These are phyloP conservation scores for Coniochaeta ligniaria DNA, from an alignment of 2,329 filamentous ascomycete genomes.

Conservation along the genomic window DNA sequence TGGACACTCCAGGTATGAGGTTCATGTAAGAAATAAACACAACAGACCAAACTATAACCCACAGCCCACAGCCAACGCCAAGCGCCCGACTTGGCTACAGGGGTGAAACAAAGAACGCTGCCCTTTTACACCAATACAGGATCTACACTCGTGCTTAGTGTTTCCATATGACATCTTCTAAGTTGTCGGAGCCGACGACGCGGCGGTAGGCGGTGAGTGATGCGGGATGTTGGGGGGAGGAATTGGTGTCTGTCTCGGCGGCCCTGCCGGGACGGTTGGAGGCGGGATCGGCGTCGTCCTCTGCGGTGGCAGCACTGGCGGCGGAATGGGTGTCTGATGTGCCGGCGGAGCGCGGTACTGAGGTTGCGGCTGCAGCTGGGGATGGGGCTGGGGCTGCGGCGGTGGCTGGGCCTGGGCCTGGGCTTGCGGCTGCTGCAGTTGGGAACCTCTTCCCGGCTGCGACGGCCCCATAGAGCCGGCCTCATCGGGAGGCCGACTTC, in stretches of 20 bases:
- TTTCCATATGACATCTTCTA: background rate
- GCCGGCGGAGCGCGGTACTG: conserved; percentile 7
- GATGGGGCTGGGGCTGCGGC: conserved; percentile 3
- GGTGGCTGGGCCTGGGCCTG: background rate
- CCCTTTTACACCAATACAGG: background rate
- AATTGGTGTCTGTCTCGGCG: conserved; percentile 17
- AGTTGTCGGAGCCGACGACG: conserved; percentile 6
- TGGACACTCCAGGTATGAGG: too few relatives aligned
- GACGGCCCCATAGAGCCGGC: background rate
- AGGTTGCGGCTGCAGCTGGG: conserved; percentile 2
- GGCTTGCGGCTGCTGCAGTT: background rate
- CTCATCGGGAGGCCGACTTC: conserved; percentile 19
- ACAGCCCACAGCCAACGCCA: background rate
- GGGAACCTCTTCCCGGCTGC: background rate
- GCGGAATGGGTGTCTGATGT: conserved; percentile 1
- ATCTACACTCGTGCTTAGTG: background rate
- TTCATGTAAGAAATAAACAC: too few relatives aligned
- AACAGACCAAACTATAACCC: too few relatives aligned
- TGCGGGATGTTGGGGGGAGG: conserved; percentile 17
- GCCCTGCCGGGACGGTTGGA: conserved; percentile 13
- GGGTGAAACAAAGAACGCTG: background rate
- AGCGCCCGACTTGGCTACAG: background rate
- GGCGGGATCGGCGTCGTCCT: conserved; percentile 15
- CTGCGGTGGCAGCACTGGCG: background rate
- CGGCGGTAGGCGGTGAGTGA: conserved; percentile 7